These are phyloP conservation scores for Prunus campanulata DNA, from an alignment of 306 rosid genomes.

Conservation along the genomic window DNA sequence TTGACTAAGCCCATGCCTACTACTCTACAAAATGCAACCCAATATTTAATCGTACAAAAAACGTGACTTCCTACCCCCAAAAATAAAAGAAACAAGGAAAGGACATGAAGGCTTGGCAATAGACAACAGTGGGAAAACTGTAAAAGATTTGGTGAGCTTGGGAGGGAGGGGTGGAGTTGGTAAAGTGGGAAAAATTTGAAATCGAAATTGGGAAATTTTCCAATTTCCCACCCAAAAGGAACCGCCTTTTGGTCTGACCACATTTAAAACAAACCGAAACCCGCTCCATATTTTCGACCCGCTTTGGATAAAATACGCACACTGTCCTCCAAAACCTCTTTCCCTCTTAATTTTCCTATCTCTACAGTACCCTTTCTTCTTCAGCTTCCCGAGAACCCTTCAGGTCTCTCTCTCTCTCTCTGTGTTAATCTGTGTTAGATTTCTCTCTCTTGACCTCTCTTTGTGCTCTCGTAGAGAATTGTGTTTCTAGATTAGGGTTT, in stretches of 20 bases:
- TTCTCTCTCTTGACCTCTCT: background rate
- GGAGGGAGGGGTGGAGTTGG: too few relatives aligned
- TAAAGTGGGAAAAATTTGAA: slow-evolving; percentile 14
- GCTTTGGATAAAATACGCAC: background rate
- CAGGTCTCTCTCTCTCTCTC: slow-evolving; percentile 26
- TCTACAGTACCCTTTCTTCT: background rate
- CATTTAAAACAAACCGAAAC: background rate
- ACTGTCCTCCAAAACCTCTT: background rate
- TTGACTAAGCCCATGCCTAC: rapidly evolving
- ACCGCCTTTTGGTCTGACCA: slow-evolving; percentile 13
- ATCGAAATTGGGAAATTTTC: slow-evolving; percentile 6
- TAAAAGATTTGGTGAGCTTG: too few relatives aligned
- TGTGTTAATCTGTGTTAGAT: too few relatives aligned
- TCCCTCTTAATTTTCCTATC: slow-evolving; percentile 5
- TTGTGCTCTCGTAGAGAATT: background rate
- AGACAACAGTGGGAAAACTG: too few relatives aligned
- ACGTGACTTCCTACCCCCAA: too few relatives aligned
- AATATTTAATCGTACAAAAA: too few relatives aligned
- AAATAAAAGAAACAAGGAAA: too few relatives aligned
- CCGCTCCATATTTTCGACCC: background rate
- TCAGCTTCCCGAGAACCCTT: background rate
- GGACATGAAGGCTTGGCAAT: background rate
- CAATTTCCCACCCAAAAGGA: slow-evolving; percentile 37
- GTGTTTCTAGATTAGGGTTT: background rate
- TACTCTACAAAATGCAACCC: too few relatives aligned